Conservation (phyloP, 2,329 filamentous ascomycete genomes). For the Venturia nashicola region DNA sequence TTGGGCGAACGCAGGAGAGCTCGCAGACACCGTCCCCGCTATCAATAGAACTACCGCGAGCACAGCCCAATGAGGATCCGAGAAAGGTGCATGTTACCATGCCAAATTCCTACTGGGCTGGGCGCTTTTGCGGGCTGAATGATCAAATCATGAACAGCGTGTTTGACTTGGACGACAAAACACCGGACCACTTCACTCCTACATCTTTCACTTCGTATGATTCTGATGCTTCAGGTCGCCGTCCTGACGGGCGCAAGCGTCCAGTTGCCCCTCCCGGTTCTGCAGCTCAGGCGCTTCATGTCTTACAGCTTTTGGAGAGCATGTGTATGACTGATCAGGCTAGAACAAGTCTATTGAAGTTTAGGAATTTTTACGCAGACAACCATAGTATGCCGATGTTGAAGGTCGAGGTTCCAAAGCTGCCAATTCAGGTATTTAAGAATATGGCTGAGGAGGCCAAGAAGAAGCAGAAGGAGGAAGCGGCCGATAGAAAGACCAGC, state of each 20-base stretch:
- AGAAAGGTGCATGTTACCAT: not conserved
- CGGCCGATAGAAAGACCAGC: not conserved
- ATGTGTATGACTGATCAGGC: not conserved
- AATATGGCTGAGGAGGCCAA: not conserved
- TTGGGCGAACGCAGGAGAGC: not conserved
- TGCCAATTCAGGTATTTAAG: not conserved
- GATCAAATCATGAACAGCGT: not conserved
- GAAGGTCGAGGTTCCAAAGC: slow-evolving; percentile 2
- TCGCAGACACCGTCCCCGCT: not conserved
- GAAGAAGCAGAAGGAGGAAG: not conserved
- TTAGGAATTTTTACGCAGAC: slow-evolving; percentile 2
- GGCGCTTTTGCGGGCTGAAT: not conserved
- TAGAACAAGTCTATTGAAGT: not conserved
- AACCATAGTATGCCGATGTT: not conserved
- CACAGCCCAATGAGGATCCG: not conserved
- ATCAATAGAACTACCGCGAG: not conserved
- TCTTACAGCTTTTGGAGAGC: not conserved
- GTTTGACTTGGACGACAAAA: not conserved
- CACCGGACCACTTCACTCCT: not conserved
- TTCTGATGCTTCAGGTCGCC: not conserved
- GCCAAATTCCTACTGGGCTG: slow-evolving; percentile 4
- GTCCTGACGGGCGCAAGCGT: not conserved
- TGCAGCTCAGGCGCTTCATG: not conserved
- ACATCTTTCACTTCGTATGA: not conserved
- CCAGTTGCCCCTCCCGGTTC: not conserved